Base-by-base conservation (phyloP, 2,329 filamentous ascomycete genomes). In the Verruconis gallopava region DNA sequence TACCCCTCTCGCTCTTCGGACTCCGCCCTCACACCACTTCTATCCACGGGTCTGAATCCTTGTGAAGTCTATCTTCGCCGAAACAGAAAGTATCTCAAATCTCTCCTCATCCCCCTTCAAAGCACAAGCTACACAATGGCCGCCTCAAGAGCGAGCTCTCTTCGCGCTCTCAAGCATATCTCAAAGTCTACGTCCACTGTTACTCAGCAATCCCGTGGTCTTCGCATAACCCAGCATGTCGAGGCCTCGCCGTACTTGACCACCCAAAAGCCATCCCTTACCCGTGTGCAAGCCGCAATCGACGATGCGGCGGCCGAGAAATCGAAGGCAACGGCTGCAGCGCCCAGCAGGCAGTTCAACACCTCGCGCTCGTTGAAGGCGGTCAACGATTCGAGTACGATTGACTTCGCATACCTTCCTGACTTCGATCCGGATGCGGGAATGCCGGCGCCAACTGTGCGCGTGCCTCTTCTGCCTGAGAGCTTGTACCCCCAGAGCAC, bases 401-500 rank as follows among this genome's bases (percentile, higher is more conserved):
- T 79, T 46, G 75, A 79, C 62, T 77, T 79, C 52, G 68, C 69
- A 50, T 77, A 70, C 61, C 63, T 79, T 49, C 75, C 75, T 25
- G 63, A 64, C 43, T 62, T 68, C 49, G 61, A 67, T 39, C 57
- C 66, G 21, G 63, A 69, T 38, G 49, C 54, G 12, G 45, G 57
- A 12, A 48, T 55, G 36, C 53, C 55, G 20, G 53, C 62, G 4
- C 54, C 59, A 25, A 54, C 66, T 11, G 50, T 51, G 3, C 53
- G 59, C 25, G 54, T 67, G 9, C 72, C 72, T 44, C 64, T 74
- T 49, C 59, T 73, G 43, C 62, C 67, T 44, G 60, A 66, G 33
- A 13, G 22, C 38, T 51, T 57, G 35, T 53, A 53, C 46, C 53
- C 51, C 46, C 47, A 5, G 35, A 50, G 21, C 25, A 40, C 37